phyloP scores from a whole-genome alignment of 2,329 filamentous ascomycete genomes.

The Dryadomyces sulphureus region DNA sequence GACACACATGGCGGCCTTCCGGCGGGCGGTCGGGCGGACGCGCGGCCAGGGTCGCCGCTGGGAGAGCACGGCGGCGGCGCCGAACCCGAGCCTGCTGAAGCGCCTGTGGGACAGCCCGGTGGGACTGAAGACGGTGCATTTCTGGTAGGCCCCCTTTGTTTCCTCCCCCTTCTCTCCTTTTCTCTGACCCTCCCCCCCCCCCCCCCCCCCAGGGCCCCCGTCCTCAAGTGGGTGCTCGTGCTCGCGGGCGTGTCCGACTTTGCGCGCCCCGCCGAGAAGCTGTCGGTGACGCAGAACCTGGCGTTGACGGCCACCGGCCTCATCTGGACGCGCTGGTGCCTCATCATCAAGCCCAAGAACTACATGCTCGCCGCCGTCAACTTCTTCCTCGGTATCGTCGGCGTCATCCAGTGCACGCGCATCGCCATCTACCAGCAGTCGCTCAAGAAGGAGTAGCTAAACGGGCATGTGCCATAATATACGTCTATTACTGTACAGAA shows the following conservation, averaged over 20 bases:
- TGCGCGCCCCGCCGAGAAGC: slow-evolving; percentile 76
- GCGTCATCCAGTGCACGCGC: slow-evolving; percentile 64
- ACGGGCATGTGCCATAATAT: background rate
- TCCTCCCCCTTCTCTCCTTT: background rate
- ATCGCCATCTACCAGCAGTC: slow-evolving; percentile 38
- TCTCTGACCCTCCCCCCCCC: background rate
- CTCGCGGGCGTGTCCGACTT: slow-evolving; percentile 87
- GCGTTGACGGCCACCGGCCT: slow-evolving; percentile 80
- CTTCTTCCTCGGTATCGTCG: slow-evolving; percentile 90
- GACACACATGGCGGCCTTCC: slow-evolving; percentile 33
- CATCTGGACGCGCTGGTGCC: slow-evolving; percentile 98
- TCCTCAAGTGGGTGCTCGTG: slow-evolving; percentile 95
- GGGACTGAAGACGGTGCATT: slow-evolving; percentile 88
- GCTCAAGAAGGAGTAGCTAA: background rate
- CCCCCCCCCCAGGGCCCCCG: slow-evolving; percentile 53
- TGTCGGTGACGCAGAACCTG: slow-evolving; percentile 83
- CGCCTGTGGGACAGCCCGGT: slow-evolving; percentile 73
- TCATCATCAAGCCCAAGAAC: slow-evolving; percentile 92
- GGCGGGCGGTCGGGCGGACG: slow-evolving; percentile 20
- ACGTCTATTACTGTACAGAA: background rate
- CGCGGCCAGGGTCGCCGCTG: slow-evolving; percentile 43
- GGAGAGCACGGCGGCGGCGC: slow-evolving; percentile 30
- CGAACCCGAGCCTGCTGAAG: slow-evolving; percentile 46
- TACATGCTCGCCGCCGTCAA: slow-evolving; percentile 91
- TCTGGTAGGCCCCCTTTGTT: slow-evolving; percentile 52